These are phyloP conservation scores for Myxozyma lipomycoides DNA, from an alignment of 805 yeast genomes.

Conservation along the genomic window DNA sequence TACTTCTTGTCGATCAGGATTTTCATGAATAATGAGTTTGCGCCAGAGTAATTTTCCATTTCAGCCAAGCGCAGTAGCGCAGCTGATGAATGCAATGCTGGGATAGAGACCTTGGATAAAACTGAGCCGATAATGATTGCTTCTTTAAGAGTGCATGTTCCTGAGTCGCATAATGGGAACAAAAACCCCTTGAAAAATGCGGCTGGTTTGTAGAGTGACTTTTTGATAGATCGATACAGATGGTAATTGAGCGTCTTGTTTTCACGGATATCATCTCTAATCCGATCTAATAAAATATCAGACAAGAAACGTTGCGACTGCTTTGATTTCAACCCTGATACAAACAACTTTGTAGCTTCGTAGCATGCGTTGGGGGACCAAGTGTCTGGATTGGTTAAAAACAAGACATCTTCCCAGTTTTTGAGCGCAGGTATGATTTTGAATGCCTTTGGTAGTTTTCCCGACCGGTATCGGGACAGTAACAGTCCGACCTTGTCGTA, in stretches of 20 bases:
- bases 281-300: conserved; percentile 40
- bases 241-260: conserved; percentile 76
- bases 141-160: conserved; percentile 75
- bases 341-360: conserved; percentile 92
- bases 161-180: conserved; percentile 73
- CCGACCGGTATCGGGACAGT: conserved; percentile 85
- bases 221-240: conserved; percentile 84
- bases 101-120: conserved; percentile 81
- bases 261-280: conserved; percentile 40
- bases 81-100: conserved; percentile 93
- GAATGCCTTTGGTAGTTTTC: conserved; percentile 93
- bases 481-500: conserved; percentile 88
- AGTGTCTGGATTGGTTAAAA: conserved; percentile 82
- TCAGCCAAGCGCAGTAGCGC: conserved; percentile 83
- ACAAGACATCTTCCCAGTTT: conserved; percentile 94
- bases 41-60: conserved; percentile 71
- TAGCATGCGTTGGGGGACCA: conserved; percentile 96
- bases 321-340: conserved; percentile 78
- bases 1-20: conserved; percentile 89
- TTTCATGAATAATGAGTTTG: conserved; percentile 85
- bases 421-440: conserved; percentile 88
- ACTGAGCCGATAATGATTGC: conserved; percentile 95
- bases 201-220: conserved; percentile 91
- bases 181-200: conserved; percentile 96
- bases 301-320: conserved; percentile 67